Evolutionary conservation across 441 rosid species (phyloP), one percentile per base, ranked within the genome.

Genomic region (Melastoma candidum): DNA sequence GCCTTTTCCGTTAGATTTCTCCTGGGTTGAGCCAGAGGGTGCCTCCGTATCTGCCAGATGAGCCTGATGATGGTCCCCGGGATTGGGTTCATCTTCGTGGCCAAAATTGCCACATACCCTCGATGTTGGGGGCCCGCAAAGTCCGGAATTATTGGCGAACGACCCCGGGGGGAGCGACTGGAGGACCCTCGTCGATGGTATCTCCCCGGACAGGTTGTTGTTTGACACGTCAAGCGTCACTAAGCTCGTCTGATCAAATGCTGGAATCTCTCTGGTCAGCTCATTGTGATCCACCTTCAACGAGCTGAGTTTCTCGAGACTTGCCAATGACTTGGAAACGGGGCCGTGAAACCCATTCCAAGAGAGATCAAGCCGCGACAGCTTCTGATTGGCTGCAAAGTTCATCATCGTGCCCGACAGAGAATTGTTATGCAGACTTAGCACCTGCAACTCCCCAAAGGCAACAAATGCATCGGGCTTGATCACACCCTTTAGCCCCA

Each of bases 211-310:
- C 14, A 81, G 76, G 44, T 71, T 54, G 11, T 81, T 81, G 66
- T 64, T 53, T 1, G 87, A 75, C 53, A 77, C 70, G 68, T 77
- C 67, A 43, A 77, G 67, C 2, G 27, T 47, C 44, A 9, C 51
- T 69, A 74, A 65, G 57, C 69, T 32, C n/a, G 71, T 26, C 46
- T 75, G 77, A 44, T 66, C 43, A 10, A 76, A 70, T 22, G 46
- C 74, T 0, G 74, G 81, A 13, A 78, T 54, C 11, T 48, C 26
- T 9, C 81, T 78, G 36, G 71, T 71, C 64, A 76, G 57, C 17
- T 52, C 51, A 71, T 78, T 81, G 6, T 61, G 66, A 54, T 78
- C 78, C 58, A 81, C 78, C 70, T 56, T 62, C 54, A 74, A 49
- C 3, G 80, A 74, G 49, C 56, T 67, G 58, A 76, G 22, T 22